These are phyloP conservation scores for Patellifolia procumbens DNA, from an alignment of 179 eudicot species.

Conservation along the genomic window DNA sequence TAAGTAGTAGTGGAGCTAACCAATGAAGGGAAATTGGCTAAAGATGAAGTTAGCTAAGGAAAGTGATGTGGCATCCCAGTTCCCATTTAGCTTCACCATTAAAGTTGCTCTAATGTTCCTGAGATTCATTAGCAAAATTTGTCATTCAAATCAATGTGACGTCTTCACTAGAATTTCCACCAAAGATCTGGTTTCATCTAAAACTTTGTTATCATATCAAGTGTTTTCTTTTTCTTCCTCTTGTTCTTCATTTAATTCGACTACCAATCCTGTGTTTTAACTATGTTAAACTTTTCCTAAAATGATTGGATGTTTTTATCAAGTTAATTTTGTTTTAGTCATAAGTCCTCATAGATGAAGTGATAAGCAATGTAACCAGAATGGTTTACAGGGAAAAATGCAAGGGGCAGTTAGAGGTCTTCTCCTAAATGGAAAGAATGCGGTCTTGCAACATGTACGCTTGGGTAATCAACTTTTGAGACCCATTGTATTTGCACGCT, in stretches of 20 bases:
- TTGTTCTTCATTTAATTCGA: background rate
- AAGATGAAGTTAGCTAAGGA: too few species aligned
- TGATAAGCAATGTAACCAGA: background rate
- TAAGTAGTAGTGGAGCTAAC: background rate
- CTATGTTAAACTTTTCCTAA: background rate
- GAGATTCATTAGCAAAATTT: background rate
- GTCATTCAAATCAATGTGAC: too few species aligned
- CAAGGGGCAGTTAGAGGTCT: constrained; percentile 73
- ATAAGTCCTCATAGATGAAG: background rate
- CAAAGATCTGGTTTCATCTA: too few species aligned
- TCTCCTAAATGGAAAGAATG: constrained; percentile 62
- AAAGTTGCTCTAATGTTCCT: background rate
- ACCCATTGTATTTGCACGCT: constrained; percentile 58
- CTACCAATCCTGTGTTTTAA: too few species aligned
- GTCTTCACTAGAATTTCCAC: too few species aligned
- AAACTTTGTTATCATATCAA: background rate
- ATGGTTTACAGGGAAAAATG: constrained; percentile 44
- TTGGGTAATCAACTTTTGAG: constrained; percentile 55
- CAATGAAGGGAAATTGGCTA: too few species aligned
- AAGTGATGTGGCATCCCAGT: too few species aligned
- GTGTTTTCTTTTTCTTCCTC: background rate
- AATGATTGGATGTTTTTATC: background rate
- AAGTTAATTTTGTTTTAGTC: background rate
- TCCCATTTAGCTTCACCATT: too few species aligned
- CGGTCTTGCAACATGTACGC: constrained; percentile 71